Evolutionary conservation across 345 rosid species (phyloP), one percentile per base, ranked within the genome.

Genomic region (Dipteronia dyeriana): DNA sequence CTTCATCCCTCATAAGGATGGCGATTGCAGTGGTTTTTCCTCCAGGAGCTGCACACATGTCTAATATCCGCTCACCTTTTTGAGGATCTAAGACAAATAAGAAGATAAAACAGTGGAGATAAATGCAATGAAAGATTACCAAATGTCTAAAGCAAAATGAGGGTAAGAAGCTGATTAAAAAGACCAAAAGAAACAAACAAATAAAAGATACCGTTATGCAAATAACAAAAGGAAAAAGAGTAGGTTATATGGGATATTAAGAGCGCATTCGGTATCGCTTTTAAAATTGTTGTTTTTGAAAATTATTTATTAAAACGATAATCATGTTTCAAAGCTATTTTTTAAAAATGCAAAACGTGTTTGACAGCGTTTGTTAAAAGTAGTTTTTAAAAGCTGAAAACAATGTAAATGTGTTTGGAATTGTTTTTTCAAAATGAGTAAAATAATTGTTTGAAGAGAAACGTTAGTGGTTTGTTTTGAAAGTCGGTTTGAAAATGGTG

Each of bases 1-100:
- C 99, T 75, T 91, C 89, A 85, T 91, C 93, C 77, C 91, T 87
- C 97, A 96, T 94, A 76, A 96, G 88, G 62, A 86, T 85, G 67
- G 99, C 97, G 80, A 94, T 89, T 75, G 95, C 97, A 64, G 99
- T 94, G 71, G 99, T 96, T 79, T 96, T 96, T 71, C 99, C 99
- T 79, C 99, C 99, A 0, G 98, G 99, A 54, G 98, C 98, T 66
- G 99, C 99, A 77, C 99, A 96, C 99, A 94, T 96, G 85, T 96
- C 99, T 79, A 96, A 79, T 82, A 96, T 81, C 53, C 93, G 86
- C 81, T 96, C 99, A 74, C 99, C 99, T 82, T 77, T 92, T 54
- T 89, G 93, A 89, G 99, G 99, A 91, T 96, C 99, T 92, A 81
- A 20, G 45, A 53, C 68, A 82, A 71, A 83, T 78, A 71, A 78